Evolutionary conservation across 2,329 filamentous ascomycete genomes (phyloP), one percentile per base, ranked within the genome.

Genomic region (Periconia macrospinosa): DNA sequence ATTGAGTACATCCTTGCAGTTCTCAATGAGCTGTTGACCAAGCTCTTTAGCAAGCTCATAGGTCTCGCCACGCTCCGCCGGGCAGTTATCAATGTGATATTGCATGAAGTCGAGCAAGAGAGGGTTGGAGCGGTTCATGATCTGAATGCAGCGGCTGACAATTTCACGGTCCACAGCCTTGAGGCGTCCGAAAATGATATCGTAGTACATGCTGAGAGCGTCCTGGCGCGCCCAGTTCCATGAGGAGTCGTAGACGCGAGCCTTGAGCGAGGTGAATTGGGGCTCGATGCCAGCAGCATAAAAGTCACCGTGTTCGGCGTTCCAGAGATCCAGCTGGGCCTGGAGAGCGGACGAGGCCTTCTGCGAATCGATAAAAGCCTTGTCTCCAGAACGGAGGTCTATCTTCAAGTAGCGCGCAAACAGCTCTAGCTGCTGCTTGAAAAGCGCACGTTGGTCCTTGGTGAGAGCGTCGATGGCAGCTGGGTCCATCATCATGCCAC

Each of bases 191-290:
- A 99, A 99, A 70, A 99, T 97, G 70, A 99, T 95, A 70, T 99
- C 94, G 78, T 92, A 99, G 81, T 94, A 99, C 93, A 99, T 99
- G 79, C 84, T 94, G 50, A 99, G 85, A 27, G 93, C 94, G 75
- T 99, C 94, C 74, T 99, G 94, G 49, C 94, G 89, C 57, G 92
- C 94, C 94, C 94, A 99, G 76, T 99, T 99, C 94, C 94, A 99
- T 0, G 92, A 95, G 0, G 94, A 97, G 75, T 99, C 94, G 78
- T 99, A 99, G 10, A 94, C 87, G 71, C 94, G 89, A 30, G 94
- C 94, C 76, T 99, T 99, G 58, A 97, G 85, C 5, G 91, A 81
- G 70, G 90, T 95, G 78, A 99, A 99, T 18, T 92, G 88, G 11
- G 94, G 94, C 75, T 95, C 91, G 60, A 99, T 97, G 48, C 94